A percentile compares a stretch with the other conserved stretches of the same genome.
Evolutionary conservation across 768 basidiomycete genomes (phyloP).

Genomic region (Multifurca ochricompacta): DNA sequence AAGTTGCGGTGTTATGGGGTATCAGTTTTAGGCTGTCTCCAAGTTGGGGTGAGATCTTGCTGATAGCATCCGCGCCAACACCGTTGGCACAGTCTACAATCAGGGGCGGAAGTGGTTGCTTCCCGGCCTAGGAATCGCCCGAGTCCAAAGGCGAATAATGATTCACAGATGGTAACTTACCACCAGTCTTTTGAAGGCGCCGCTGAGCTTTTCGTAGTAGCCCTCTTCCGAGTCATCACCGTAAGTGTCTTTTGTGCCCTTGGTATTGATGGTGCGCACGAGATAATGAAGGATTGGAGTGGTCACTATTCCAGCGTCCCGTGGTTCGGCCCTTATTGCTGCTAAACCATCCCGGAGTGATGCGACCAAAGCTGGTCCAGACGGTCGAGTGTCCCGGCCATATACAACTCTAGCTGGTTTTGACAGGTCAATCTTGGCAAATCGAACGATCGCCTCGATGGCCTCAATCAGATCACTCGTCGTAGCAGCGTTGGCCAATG

Average conservation of each 20-base stretch:
- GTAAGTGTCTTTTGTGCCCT: conserved; percentile 67
- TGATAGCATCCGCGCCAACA: conserved; percentile 74
- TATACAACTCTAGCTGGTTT: conserved; percentile 81
- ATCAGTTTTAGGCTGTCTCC: conserved; percentile 52
- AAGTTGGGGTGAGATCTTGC: conserved; percentile 52
- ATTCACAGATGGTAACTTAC: conserved; percentile 40
- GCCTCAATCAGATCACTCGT: conserved; percentile 64
- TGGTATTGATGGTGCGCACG: conserved; percentile 82
- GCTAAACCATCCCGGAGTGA: conserved; percentile 79
- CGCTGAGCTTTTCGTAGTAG: conserved; percentile 75
- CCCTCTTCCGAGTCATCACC: conserved; percentile 76
- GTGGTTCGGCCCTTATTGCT: conserved; percentile 57
- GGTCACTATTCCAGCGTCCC: conserved; percentile 79
- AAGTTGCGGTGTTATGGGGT: conserved; percentile 60
- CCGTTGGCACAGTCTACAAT: conserved; percentile 99
- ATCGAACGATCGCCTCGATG: conserved; percentile 53
- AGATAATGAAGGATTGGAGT: conserved; percentile 96
- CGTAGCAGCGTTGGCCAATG: conserved; percentile 73
- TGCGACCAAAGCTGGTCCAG: conserved; percentile 64
- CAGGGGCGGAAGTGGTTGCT: conserved; percentile 48
- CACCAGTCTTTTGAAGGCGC: conserved; percentile 79
- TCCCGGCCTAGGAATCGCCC: conserved; percentile 42
- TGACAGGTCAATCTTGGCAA: conserved; percentile 65
- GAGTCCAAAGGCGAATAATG: not conserved
- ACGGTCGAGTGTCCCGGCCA: conserved; percentile 89